Evolutionary conservation across 2,329 filamentous ascomycete genomes (phyloP).

Genomic region (Phoma sp.): DNA sequence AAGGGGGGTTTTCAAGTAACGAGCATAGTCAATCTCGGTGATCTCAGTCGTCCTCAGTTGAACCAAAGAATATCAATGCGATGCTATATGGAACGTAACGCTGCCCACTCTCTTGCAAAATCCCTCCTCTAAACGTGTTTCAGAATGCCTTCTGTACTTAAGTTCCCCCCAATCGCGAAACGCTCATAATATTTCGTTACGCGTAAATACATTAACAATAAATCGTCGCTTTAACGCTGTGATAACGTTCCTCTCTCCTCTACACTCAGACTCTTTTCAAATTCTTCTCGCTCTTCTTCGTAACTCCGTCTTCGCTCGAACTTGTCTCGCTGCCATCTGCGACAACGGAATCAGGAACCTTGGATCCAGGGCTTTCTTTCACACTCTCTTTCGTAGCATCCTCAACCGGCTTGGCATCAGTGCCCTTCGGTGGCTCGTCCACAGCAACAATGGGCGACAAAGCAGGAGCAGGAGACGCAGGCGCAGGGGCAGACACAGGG

Average conservation of each 20-base stretch:
- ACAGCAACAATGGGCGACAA: slow-evolving; percentile 6
- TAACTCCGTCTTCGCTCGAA: slow-evolving; percentile 1
- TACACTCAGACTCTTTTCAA: slow-evolving; percentile 2
- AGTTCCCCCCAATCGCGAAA: too few relatives aligned
- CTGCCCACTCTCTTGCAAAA: too few relatives aligned
- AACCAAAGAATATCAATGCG: too few relatives aligned
- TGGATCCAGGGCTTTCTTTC: not conserved
- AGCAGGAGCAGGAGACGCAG: not conserved
- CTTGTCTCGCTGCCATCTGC: not conserved
- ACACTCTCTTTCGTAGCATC: not conserved
- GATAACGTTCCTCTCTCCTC: not conserved
- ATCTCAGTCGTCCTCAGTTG: too few relatives aligned
- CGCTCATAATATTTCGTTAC: not conserved
- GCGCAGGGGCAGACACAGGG: not conserved
- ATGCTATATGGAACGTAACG: too few relatives aligned
- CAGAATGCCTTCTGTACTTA: too few relatives aligned
- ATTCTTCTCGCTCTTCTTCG: slow-evolving; percentile 8
- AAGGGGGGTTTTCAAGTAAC: not conserved
- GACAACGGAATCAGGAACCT: not conserved
- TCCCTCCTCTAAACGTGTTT: too few relatives aligned
- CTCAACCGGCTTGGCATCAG: not conserved
- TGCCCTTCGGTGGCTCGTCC: not conserved
- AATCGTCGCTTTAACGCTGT: not conserved
- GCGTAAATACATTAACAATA: not conserved
- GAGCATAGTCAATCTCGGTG: too few relatives aligned